Evolutionary conservation across 176 grass and related monocot genomes (phyloP).

Genomic region (Cenchrus americanus): DNA sequence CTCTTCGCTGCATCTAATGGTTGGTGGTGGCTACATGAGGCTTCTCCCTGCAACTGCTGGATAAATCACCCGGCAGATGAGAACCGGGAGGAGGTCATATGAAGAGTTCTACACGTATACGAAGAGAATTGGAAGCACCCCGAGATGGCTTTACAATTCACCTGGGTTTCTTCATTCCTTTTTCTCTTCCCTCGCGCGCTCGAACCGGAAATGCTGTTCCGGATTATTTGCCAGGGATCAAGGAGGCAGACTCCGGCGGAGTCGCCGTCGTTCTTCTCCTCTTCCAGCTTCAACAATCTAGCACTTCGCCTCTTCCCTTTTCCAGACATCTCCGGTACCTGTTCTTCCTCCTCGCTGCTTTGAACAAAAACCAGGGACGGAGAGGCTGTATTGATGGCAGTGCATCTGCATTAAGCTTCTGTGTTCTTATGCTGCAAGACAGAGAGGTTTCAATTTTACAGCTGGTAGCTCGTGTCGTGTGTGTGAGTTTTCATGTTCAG

Average conservation of each 20-base stretch:
- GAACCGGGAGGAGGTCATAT: constrained; percentile 3
- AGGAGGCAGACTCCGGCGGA: background rate
- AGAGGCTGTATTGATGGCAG: background rate
- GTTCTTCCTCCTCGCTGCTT: constrained; percentile 8
- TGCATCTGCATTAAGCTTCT: constrained; percentile 16
- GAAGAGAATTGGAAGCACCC: background rate
- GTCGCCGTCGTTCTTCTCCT: constrained; percentile 57
- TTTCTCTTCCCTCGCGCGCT: constrained; percentile 47
- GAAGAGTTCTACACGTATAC: background rate
- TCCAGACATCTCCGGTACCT: constrained; percentile 42
- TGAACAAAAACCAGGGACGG: background rate
- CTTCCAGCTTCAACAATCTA: constrained; percentile 62
- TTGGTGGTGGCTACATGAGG: constrained; percentile 39
- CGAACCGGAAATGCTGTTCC: constrained; percentile 40
- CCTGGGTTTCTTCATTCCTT: constrained; percentile 47
- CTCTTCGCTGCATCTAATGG: background rate
- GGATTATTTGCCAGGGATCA: constrained; percentile 50
- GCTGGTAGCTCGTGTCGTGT: constrained; percentile 40
- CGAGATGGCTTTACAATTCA: background rate
- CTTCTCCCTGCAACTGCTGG: constrained; percentile 51
- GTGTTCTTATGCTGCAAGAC: constrained; percentile 3
- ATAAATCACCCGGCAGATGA: constrained; percentile 20
- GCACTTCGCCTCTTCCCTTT: constrained; percentile 77
- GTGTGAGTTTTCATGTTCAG: constrained; percentile 12
- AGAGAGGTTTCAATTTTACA: constrained; percentile 29